These are phyloP conservation scores for Cadophora sp. DNA, from an alignment of 2,329 filamentous ascomycete species.

Conservation along the genomic window DNA sequence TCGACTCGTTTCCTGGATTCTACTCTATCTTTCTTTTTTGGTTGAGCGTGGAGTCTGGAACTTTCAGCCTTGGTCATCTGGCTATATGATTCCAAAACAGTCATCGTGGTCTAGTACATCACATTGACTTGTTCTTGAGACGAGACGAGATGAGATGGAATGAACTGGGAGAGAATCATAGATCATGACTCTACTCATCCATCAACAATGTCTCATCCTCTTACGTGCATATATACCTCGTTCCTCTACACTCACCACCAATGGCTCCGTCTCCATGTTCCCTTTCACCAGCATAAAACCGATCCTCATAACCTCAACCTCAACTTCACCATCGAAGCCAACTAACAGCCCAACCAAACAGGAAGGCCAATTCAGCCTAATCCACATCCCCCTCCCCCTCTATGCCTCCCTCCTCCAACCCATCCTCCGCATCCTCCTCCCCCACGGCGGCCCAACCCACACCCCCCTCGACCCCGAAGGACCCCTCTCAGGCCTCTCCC, in stretches of 20 bases:
- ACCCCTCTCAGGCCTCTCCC: slow-evolving; percentile 54
- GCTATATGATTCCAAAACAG: background rate
- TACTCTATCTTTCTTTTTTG: background rate
- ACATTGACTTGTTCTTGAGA: slow-evolving; percentile 19
- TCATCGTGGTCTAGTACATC: background rate
- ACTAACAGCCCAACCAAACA: slow-evolving; percentile 50
- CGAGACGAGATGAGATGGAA: slow-evolving; percentile 7
- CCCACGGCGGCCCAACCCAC: slow-evolving; percentile 52
- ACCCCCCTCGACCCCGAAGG: slow-evolving; percentile 44
- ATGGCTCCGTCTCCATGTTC: slow-evolving; percentile 20
- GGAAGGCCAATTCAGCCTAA: slow-evolving; percentile 86
- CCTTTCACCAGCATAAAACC: slow-evolving; percentile 31
- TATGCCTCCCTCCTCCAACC: slow-evolving; percentile 83
- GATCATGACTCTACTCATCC: slow-evolving; percentile 15
- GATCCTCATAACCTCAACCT: slow-evolving; percentile 28
- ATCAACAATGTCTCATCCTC: slow-evolving; percentile 16
- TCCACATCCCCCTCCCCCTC: slow-evolving; percentile 85
- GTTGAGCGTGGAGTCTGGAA: background rate
- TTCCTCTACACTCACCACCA: background rate
- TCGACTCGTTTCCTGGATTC: background rate
- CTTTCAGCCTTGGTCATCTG: background rate
- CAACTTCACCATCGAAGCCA: slow-evolving; percentile 26
- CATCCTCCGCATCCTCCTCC: slow-evolving; percentile 84
- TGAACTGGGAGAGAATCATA: background rate
- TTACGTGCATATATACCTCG: slow-evolving; percentile 16